These are phyloP conservation scores for Byssoonygena ceratinophila DNA, from an alignment of 2,329 filamentous ascomycete species.

Conservation along the genomic window DNA sequence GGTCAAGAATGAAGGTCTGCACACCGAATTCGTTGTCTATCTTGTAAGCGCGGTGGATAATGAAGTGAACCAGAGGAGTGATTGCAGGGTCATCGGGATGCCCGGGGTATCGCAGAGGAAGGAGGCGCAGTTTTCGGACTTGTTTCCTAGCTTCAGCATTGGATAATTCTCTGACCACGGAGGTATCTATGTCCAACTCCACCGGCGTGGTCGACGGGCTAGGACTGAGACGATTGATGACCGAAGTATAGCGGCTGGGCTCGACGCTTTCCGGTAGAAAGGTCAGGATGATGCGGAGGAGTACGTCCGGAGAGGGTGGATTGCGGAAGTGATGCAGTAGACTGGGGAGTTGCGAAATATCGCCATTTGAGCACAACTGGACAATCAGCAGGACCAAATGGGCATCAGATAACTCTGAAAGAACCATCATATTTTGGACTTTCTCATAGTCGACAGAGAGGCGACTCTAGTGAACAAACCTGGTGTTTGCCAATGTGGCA, in stretches of 20 bases:
- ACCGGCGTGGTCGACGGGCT: slow-evolving; percentile 18
- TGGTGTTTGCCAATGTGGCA: slow-evolving; percentile 9
- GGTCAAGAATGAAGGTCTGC: slow-evolving; percentile 44
- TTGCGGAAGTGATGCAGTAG: slow-evolving; percentile 42
- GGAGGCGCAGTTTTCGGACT: slow-evolving; percentile 43
- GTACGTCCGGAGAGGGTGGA: slow-evolving; percentile 40
- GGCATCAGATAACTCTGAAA: slow-evolving; percentile 40
- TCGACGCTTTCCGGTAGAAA: slow-evolving; percentile 51
- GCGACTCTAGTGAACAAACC: too few species aligned
- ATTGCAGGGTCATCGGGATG: slow-evolving; percentile 36
- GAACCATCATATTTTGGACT: slow-evolving; percentile 28
- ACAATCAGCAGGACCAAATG: slow-evolving; percentile 50
- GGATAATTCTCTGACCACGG: slow-evolving; percentile 40
- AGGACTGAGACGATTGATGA: slow-evolving; percentile 40
- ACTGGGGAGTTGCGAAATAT: slow-evolving; percentile 43
- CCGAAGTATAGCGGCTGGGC: slow-evolving; percentile 41
- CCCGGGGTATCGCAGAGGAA: slow-evolving; percentile 39
- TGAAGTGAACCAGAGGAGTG: slow-evolving; percentile 45
- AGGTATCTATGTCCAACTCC: slow-evolving; percentile 34
- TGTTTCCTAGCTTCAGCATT: slow-evolving; percentile 42
- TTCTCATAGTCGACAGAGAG: slow-evolving; percentile 10
- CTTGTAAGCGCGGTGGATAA: slow-evolving; percentile 50
- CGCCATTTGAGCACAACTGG: slow-evolving; percentile 45
- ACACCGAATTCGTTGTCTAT: slow-evolving; percentile 51
- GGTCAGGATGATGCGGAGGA: slow-evolving; percentile 50